These are phyloP conservation scores for Picochlorum sp. DNA, from an alignment of 139 green algal species.

Conservation along the genomic window DNA sequence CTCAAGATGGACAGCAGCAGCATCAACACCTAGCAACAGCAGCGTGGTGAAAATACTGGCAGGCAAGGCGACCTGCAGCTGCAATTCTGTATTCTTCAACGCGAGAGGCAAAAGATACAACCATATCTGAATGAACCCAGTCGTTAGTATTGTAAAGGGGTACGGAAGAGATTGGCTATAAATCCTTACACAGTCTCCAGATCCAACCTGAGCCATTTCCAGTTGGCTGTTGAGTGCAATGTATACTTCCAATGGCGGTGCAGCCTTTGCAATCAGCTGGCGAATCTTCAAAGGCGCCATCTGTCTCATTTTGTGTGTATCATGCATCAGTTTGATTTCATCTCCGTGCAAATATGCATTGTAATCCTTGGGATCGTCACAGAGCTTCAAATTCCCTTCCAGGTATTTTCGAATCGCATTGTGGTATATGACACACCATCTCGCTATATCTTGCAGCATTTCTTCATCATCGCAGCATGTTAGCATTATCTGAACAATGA, in stretches of 20 bases:
- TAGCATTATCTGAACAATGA: not conserved
- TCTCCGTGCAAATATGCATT: conserved; percentile 1
- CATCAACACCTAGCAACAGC: conserved; percentile 4
- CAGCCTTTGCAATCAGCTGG: not conserved
- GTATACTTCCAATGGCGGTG: not conserved
- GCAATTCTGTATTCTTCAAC: conserved; percentile 6
- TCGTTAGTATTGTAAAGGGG: not conserved
- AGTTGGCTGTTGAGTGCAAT: conserved; percentile 1
- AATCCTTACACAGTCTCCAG: conserved; percentile 1
- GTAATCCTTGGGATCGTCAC: conserved; percentile 1
- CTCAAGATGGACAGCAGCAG: not conserved
- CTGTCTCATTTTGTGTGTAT: conserved; percentile 3
- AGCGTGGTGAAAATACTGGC: conserved; percentile 2
- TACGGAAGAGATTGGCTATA: conserved; percentile 2
- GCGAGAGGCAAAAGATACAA: not conserved
- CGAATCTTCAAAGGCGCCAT: not conserved
- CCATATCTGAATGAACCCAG: conserved; percentile 2
- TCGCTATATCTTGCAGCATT: not conserved
- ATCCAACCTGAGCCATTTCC: conserved; percentile 3
- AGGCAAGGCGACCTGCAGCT: not conserved
- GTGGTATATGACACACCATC: conserved; percentile 3
- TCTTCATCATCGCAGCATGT: not conserved
- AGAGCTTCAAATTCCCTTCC: conserved; percentile 5
- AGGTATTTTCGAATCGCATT: conserved; percentile 2
- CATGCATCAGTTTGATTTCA: conserved; percentile 2